Evolutionary conservation across 805 yeast species (phyloP).

Genomic region (Suhomyces canberraensis): DNA sequence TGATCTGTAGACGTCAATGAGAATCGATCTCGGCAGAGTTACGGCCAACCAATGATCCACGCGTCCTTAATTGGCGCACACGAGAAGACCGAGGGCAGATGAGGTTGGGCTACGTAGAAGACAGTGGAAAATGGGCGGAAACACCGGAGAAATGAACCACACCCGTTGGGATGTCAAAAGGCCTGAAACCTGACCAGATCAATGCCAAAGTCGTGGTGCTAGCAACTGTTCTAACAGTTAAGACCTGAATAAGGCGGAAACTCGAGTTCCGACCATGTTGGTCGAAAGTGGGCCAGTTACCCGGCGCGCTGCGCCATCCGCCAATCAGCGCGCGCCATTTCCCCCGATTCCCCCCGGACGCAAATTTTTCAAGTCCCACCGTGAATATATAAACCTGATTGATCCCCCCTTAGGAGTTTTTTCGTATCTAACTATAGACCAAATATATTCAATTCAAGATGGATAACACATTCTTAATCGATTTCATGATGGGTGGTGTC

Average conservation of each 20-base stretch:
- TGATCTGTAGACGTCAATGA: too few species aligned
- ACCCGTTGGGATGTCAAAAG: too few species aligned
- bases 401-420: constrained; percentile 1
- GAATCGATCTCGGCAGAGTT: too few species aligned
- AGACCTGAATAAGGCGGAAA: neutral
- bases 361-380: constrained; percentile 5
- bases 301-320: constrained; percentile 1
- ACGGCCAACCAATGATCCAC: too few species aligned
- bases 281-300: constrained; percentile 2
- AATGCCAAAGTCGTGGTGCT: too few species aligned
- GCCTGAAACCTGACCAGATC: too few species aligned
- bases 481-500: constrained; percentile 96
- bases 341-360: constrained; percentile 12
- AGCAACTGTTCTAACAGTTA: too few species aligned
- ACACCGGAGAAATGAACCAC: too few species aligned
- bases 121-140: too few species aligned
- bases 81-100: too few species aligned
- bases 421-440: constrained; percentile 5
- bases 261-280: neutral
- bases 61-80: too few species aligned
- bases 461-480: constrained; percentile 34
- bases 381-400: constrained; percentile 6
- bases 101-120: too few species aligned
- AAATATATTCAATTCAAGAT: constrained; percentile 10
- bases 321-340: constrained; percentile 7